phyloP scores from a whole-genome alignment of 768 basidiomycete species.

The Crepidotus variabilis region DNA sequence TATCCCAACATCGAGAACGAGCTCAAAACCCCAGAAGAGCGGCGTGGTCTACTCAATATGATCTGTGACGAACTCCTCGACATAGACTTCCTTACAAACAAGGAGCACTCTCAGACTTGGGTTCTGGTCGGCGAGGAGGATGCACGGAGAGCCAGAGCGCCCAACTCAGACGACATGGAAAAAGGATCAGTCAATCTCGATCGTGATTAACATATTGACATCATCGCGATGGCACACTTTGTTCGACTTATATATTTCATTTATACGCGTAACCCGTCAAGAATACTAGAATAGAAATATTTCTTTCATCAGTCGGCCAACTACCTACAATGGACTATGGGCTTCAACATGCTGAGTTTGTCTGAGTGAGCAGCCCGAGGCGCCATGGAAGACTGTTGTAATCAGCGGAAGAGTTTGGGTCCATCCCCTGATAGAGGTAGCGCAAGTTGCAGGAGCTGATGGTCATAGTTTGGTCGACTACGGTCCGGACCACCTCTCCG shows the following conservation, averaged over 20 bases:
- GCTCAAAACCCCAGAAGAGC: background rate
- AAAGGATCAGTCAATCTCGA: background rate
- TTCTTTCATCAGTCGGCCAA: no score
- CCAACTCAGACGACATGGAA: background rate
- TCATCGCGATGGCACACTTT: no score
- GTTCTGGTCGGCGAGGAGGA: background rate
- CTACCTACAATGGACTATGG: no score
- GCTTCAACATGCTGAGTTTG: conserved; percentile 14
- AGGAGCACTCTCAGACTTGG: background rate
- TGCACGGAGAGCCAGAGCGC: background rate
- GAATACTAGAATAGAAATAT: no score
- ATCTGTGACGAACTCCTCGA: background rate
- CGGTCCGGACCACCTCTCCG: conserved; percentile 17
- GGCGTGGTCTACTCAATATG: background rate
- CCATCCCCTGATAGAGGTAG: conserved; percentile 15
- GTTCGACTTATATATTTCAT: no score
- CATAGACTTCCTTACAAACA: background rate
- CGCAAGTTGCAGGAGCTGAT: conserved; percentile 16
- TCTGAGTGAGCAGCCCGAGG: conserved; percentile 13
- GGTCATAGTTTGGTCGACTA: conserved; percentile 12
- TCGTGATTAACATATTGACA: no score
- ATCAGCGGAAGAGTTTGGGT: conserved; percentile 5
- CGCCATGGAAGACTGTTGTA: conserved; percentile 13
- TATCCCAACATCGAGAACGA: background rate
- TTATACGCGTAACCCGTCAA: no score